Base-by-base conservation (phyloP, 805 yeast species). In the Barnettozyma californica region DNA sequence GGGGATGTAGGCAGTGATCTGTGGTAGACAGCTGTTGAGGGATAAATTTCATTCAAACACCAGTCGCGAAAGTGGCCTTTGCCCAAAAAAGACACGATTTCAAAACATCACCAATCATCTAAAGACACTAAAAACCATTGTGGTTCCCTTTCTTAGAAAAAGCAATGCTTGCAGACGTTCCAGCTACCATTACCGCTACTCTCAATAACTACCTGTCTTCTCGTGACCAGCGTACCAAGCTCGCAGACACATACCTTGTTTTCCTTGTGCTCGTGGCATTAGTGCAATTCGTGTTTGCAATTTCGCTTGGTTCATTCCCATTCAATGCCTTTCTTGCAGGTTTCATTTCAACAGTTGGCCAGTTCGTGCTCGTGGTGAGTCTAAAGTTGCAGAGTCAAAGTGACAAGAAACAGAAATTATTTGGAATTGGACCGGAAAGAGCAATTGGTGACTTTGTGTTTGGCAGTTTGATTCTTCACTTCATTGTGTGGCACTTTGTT, bases 311-410 rank as follows among this genome's bases (percentile, higher is more conserved):
- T 34, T 88, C 80, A 59, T 94, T 85, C 77, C 99, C 99, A 16
- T 94, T 94, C 77, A 94, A 94, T 68, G 98, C 97, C 21, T 94
- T 94, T 64, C 75, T 94, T 51, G 92, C 96, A 19, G 98, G 98
- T 1, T 94, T 94, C 64, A 78, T 85, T 47, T 73, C 89, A 20
- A 87, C 97, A 41, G 97, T 94, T 44, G 98, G 96, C 13, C 98
- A 94, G 67, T 94, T 94, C 65, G 98, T 94, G 23, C 76, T 94
- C 53, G 81, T 95, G 11, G 88, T 87, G 38, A 77, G 87, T 52
- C 72, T 94, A 61, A 76, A 98, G 61, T 75, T 92, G 61, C 97
- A 91, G 63, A 73, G 76, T 50, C 58, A 72, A 41, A 59, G 61
- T 45, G 74, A 72, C 54, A 50, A 58, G 44, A 43, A 38, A 42